A percentile compares a stretch with the other conserved stretches of the same genome.
These are phyloP conservation scores for Wickerhamomyces alni DNA, from an alignment of 805 yeast genomes.

Conservation along the genomic window DNA sequence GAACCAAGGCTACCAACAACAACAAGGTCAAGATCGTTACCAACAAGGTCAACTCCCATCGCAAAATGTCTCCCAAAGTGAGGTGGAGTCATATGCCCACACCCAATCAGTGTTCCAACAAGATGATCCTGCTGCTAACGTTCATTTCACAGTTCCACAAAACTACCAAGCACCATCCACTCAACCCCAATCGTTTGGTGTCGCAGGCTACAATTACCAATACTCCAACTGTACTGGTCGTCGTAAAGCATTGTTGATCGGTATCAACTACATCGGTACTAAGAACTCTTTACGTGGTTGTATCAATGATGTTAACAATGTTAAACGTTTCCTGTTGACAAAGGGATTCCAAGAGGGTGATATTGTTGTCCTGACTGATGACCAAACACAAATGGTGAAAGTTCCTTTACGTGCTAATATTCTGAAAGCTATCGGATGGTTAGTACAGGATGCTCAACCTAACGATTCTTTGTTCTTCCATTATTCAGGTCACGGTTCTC, in stretches of 20 bases:
- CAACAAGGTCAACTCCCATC: too few species aligned
- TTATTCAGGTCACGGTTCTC: slow-evolving; percentile 86
- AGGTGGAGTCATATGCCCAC: slow-evolving; percentile 11
- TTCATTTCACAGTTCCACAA: slow-evolving; percentile 2
- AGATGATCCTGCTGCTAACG: slow-evolving; percentile 4
- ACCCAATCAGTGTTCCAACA: slow-evolving; percentile 12
- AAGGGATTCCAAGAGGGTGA: slow-evolving; percentile 48
- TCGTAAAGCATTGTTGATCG: slow-evolving; percentile 70
- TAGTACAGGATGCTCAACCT: slow-evolving; percentile 64
- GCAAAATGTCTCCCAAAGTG: slow-evolving; percentile 8
- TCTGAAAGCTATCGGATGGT: slow-evolving; percentile 76
- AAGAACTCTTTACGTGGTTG: slow-evolving; percentile 54
- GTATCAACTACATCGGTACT: slow-evolving; percentile 71
- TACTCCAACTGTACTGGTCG: slow-evolving; percentile 68
- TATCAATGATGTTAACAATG: slow-evolving; percentile 66
- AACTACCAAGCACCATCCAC: slow-evolving; percentile 11
- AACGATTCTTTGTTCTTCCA: slow-evolving; percentile 79
- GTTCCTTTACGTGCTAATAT: slow-evolving; percentile 56
- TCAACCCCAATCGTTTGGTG: slow-evolving; percentile 15
- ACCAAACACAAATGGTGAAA: slow-evolving; percentile 38
- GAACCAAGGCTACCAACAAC: too few species aligned
- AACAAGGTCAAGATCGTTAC: too few species aligned
- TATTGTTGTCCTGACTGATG: slow-evolving; percentile 58
- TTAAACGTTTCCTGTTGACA: slow-evolving; percentile 31
- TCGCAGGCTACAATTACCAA: slow-evolving; percentile 33